phyloP scores from a whole-genome alignment of 768 basidiomycete genomes.

The Trametes maxima region DNA sequence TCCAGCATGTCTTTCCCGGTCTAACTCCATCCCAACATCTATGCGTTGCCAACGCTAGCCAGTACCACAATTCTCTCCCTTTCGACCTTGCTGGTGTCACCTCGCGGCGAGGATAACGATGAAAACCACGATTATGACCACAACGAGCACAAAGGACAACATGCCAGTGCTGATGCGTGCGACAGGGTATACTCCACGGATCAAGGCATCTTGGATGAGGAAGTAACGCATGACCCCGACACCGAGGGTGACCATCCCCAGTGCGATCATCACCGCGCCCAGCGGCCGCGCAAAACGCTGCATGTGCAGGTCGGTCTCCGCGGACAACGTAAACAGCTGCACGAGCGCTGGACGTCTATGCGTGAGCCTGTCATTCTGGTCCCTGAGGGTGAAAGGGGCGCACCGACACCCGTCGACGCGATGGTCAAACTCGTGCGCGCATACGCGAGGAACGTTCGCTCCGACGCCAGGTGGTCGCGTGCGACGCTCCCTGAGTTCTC shows the following conservation, averaged over 20 bases:
- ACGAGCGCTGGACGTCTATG: conserved; percentile 42
- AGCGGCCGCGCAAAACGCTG: conserved; percentile 44
- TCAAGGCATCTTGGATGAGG: conserved; percentile 40
- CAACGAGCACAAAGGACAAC: conserved; percentile 35
- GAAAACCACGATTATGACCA: conserved; percentile 41
- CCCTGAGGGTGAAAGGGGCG: conserved; percentile 12
- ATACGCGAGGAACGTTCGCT: conserved; percentile 57
- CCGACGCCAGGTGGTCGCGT: conserved; percentile 54
- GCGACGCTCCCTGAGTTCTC: conserved; percentile 54
- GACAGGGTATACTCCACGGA: conserved; percentile 45
- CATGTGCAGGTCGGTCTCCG: conserved; percentile 23
- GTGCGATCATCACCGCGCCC: conserved; percentile 42
- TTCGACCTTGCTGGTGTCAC: conserved; percentile 3
- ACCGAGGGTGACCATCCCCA: conserved; percentile 40
- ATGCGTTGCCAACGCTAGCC: background rate
- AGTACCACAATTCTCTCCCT: background rate
- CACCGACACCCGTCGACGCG: conserved; percentile 51
- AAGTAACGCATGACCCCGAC: conserved; percentile 44
- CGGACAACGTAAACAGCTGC: conserved; percentile 48
- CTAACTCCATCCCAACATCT: background rate
- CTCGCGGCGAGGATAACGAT: conserved; percentile 36
- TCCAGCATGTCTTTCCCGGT: background rate
- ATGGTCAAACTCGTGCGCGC: conserved; percentile 52
- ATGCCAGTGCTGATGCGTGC: conserved; percentile 39
- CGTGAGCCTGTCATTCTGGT: background rate